Evolutionary conservation across 1,284 basidiomycete species (phyloP), one percentile per base, ranked within the genome.

Genomic region (Boletellus deceptivus): DNA sequence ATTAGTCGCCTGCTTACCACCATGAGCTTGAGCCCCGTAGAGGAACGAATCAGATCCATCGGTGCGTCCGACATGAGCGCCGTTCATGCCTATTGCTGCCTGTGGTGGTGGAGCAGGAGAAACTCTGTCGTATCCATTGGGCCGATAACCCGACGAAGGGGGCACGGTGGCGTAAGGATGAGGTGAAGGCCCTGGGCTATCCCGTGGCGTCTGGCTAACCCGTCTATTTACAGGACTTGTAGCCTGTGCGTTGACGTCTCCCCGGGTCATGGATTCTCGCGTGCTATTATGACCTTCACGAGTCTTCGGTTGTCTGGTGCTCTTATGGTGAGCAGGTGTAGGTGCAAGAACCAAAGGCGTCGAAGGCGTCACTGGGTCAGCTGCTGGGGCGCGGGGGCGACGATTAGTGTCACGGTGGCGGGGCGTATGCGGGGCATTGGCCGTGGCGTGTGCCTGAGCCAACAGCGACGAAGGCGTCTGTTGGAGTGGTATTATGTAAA

Each of bases 161-260:
- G 84, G 79, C 10, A 81, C 77, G 35, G 77, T 72, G 6, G 85
- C 86, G 50, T 89, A 89, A 24, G 86, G 86, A 62, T 89, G 86
- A 31, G 79, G 70, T n/a, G 75, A 68, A 38, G 84, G 71, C 3
- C 70, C 74, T 24, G 65, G 70, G 31, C 69, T 68, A 25, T 79
- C 81, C 37, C 80, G 69, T 42, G 74, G 76, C 45, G 78, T 78
- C 61, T 86, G 83, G 59, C 86, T 89, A 3, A 75, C 75, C 38
- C 85, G 80, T 46, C 84, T 75, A 62, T 80, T 82, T 13, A 75
- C 74, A 10, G 87, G 80, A 10, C 79, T 74, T 33, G 84, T 68
- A 7, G 80, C 79, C 60, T 86, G 84, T 22, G 80, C 81, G 58
- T 82, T 86, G 55, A 74, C 71, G 53, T 86, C 79, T 43, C 69